Evolutionary conservation across 495 filamentous ascomycete species (phyloP).

Genomic region (Glonium stellatum): DNA sequence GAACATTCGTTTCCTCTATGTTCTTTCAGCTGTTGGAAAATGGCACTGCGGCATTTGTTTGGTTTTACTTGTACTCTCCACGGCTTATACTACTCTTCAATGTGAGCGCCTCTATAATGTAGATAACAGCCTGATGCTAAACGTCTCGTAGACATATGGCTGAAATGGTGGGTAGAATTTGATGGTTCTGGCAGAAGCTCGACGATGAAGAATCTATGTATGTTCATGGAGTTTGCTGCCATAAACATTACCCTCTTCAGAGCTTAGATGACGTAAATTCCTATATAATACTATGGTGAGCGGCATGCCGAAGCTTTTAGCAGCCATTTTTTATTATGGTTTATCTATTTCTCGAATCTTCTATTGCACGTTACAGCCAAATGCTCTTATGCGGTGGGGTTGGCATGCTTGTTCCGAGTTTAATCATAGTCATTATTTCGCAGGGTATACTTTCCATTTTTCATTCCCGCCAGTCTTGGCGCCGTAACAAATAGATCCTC

Average conservation of each 20-base stretch:
- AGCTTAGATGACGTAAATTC: slow-evolving; percentile 4
- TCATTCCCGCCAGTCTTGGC: slow-evolving; percentile 13
- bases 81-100: slow-evolving; percentile 10
- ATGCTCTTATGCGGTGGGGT: slow-evolving; percentile 16
- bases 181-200: slow-evolving; percentile 1
- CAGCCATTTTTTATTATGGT: slow-evolving; percentile 15
- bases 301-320: no score
- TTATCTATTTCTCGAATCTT: slow-evolving; percentile 8
- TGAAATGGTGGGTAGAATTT: slow-evolving; percentile 22
- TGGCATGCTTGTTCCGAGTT: slow-evolving; percentile 20
- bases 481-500: slow-evolving; percentile 44
- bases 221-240: slow-evolving; percentile 14
- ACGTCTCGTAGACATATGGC: slow-evolving; percentile 4
- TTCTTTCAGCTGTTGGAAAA: slow-evolving; percentile 10
- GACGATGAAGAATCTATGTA: slow-evolving; percentile 4
- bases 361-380: slow-evolving; percentile 18
- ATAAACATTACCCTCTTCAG: slow-evolving; percentile 6
- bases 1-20: slow-evolving; percentile 17
- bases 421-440: no score
- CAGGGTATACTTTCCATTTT: slow-evolving; percentile 18
- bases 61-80: not conserved
- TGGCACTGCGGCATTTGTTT: slow-evolving; percentile 7
- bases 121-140: not conserved
- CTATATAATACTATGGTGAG: no score
- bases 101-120: no score